Conservation (phyloP, 1,139 yeast genomes). For the Meyerozyma athensensis region DNA sequence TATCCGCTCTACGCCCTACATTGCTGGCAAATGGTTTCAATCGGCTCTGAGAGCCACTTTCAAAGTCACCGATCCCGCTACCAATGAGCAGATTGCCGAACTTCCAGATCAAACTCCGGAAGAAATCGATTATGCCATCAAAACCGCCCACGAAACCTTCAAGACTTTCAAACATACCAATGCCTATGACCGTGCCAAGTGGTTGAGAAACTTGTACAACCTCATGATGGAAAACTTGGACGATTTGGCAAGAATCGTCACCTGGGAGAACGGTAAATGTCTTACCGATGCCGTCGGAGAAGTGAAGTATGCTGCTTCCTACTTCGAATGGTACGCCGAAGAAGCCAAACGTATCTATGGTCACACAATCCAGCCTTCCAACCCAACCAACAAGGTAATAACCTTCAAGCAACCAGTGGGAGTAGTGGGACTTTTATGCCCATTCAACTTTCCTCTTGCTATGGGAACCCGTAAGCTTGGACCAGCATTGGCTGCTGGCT, state of each 20-base stretch:
- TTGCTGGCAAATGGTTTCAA: constrained; percentile 69
- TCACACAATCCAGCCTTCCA: constrained; percentile 62
- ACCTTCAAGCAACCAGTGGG: constrained; percentile 59
- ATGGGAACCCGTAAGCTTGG: constrained; percentile 48
- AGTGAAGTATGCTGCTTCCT: constrained; percentile 69
- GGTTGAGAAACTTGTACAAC: constrained; percentile 59
- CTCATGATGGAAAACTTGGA: constrained; percentile 62
- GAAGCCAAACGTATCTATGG: constrained; percentile 80
- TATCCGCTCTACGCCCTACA: constrained; percentile 51
- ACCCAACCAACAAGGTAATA: constrained; percentile 52
- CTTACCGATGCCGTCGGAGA: constrained; percentile 74
- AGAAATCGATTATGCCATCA: constrained; percentile 57
- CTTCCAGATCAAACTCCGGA: constrained; percentile 55
- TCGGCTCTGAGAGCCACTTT: constrained; percentile 51
- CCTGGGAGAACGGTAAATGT: constrained; percentile 85
- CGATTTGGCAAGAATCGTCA: constrained; percentile 68
- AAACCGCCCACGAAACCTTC: constrained; percentile 59
- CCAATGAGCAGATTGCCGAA: constrained; percentile 50
- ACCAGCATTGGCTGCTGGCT: constrained; percentile 47
- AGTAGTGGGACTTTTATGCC: constrained; percentile 44
- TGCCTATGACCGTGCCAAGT: constrained; percentile 60
- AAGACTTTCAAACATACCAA: constrained; percentile 51
- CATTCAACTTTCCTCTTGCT: constrained; percentile 46
- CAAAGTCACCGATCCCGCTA: constrained; percentile 74
- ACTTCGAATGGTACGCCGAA: constrained; percentile 84